These are phyloP conservation scores for Torulaspora gathmanii DNA, from an alignment of 805 yeast species.

Conservation along the genomic window DNA sequence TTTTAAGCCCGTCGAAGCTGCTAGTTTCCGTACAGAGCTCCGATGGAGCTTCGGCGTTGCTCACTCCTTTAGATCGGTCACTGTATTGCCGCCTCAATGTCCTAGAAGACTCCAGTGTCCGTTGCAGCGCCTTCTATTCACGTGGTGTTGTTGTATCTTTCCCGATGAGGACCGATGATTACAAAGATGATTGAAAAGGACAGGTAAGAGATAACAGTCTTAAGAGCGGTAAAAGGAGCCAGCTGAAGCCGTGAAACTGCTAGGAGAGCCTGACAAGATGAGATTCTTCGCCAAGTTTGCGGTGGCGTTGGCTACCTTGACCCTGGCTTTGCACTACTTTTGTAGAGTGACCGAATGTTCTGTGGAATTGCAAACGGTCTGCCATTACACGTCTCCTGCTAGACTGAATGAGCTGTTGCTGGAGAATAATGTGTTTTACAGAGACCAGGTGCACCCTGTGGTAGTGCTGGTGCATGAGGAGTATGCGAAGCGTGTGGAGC, in stretches of 20 bases:
- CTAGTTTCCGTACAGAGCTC: too few relatives aligned
- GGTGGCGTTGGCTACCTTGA: slow-evolving; percentile 11
- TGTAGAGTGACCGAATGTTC: slow-evolving; percentile 22
- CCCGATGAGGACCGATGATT: slow-evolving; percentile 3
- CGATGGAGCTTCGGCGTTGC: not conserved
- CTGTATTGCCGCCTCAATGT: too few relatives aligned
- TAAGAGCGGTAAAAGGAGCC: not conserved
- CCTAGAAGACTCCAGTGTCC: too few relatives aligned
- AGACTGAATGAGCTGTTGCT: slow-evolving; percentile 17
- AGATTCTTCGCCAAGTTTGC: slow-evolving; percentile 15
- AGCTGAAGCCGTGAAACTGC: not conserved
- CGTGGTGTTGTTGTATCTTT: not conserved
- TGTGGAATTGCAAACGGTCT: slow-evolving; percentile 14
- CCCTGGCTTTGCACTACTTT: slow-evolving; percentile 19
- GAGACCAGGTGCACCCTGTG: slow-evolving; percentile 17
- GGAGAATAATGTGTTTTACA: slow-evolving; percentile 14
- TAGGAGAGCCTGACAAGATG: slow-evolving; percentile 8
- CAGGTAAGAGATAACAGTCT: not conserved
- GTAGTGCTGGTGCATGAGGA: slow-evolving; percentile 5
- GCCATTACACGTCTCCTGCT: slow-evolving; percentile 22
- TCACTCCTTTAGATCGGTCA: not conserved
- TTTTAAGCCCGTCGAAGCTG: too few relatives aligned
- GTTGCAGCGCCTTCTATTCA: not conserved
- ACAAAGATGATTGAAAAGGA: slow-evolving; percentile 6
- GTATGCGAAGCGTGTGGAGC: slow-evolving; percentile 7